These are phyloP conservation scores for Labyrinthula sp. DNA, from an alignment of 352 stramenopile genomes.

Conservation along the genomic window DNA sequence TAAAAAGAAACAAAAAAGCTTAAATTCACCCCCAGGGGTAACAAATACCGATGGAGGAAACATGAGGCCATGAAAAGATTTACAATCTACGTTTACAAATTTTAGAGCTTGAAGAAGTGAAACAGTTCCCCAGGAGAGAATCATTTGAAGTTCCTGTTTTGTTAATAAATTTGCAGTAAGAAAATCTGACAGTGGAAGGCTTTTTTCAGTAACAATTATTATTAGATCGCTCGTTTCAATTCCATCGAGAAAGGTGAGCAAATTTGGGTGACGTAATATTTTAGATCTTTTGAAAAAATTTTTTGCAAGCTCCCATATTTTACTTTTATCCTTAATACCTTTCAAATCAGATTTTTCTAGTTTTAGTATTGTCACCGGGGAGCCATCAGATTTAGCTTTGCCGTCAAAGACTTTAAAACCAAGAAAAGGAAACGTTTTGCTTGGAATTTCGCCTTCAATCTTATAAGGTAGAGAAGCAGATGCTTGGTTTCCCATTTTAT, in stretches of 20 bases:
- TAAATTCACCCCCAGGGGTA: slow-evolving; percentile 76
- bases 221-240: slow-evolving; percentile 55
- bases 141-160: no score
- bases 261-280: slow-evolving; percentile 74
- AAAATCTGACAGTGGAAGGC: no score
- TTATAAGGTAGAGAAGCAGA: no score
- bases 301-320: slow-evolving; percentile 45
- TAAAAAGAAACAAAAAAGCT: slow-evolving; percentile 71
- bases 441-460: no score
- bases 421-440: no score
- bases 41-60: slow-evolving; percentile 70
- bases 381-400: slow-evolving; percentile 51
- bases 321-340: neutral
- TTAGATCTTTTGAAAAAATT: slow-evolving; percentile 70
- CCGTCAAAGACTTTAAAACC: no score
- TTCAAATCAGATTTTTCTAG: slow-evolving; percentile 46
- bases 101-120: slow-evolving; percentile 67
- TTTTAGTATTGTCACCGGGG: slow-evolving; percentile 70
- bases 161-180: no score
- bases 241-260: slow-evolving; percentile 57
- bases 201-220: slow-evolving; percentile 80
- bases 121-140: slow-evolving; percentile 70
- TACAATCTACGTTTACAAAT: slow-evolving; percentile 77
- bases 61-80: slow-evolving; percentile 67
- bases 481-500: no score